Evolutionary conservation across 129 eudicot species (phyloP).

Genomic region (Helianthus annuus): DNA sequence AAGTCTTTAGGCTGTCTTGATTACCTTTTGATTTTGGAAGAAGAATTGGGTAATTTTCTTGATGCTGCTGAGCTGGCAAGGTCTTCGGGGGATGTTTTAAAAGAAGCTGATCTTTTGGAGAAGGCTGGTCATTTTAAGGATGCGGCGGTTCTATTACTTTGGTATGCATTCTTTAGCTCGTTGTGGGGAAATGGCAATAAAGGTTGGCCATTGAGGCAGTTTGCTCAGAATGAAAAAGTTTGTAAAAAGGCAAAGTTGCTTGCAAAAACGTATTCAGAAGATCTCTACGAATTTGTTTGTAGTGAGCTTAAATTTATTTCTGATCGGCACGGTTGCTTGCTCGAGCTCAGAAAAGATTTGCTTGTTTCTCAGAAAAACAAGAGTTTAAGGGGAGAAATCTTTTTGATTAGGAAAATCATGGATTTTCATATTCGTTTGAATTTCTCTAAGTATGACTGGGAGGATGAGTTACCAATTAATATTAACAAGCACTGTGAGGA

Average conservation of each 20-base stretch:
- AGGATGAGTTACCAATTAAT: conserved; percentile 26
- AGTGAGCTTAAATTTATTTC: conserved; percentile 39
- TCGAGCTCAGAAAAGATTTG: conserved; percentile 35
- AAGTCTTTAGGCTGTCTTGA: conserved; percentile 46
- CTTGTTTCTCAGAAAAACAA: conserved; percentile 22
- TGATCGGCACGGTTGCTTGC: conserved; percentile 32
- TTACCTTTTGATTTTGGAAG: conserved; percentile 61
- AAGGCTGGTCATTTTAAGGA: conserved; percentile 44
- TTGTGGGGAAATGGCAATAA: conserved; percentile 40
- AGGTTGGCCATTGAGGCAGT: conserved; percentile 66
- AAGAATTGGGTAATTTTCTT: conserved; percentile 53
- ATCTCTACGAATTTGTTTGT: conserved; percentile 36
- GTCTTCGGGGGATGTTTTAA: conserved; percentile 46
- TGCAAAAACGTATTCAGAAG: conserved; percentile 31
- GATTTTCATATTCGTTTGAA: conserved; percentile 36
- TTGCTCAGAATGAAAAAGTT: conserved; percentile 40
- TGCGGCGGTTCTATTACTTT: conserved; percentile 35
- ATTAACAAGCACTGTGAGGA: no score
- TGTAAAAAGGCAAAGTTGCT: conserved; percentile 35
- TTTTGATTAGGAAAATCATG: conserved; percentile 40
- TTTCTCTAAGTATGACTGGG: conserved; percentile 51
- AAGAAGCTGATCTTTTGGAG: conserved; percentile 52
- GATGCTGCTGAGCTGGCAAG: conserved; percentile 66
- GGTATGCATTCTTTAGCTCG: conserved; percentile 36
- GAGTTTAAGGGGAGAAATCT: conserved; percentile 40